These are phyloP conservation scores for Dendrobium officinale DNA, from an alignment of 106 monocot species.

Conservation along the genomic window DNA sequence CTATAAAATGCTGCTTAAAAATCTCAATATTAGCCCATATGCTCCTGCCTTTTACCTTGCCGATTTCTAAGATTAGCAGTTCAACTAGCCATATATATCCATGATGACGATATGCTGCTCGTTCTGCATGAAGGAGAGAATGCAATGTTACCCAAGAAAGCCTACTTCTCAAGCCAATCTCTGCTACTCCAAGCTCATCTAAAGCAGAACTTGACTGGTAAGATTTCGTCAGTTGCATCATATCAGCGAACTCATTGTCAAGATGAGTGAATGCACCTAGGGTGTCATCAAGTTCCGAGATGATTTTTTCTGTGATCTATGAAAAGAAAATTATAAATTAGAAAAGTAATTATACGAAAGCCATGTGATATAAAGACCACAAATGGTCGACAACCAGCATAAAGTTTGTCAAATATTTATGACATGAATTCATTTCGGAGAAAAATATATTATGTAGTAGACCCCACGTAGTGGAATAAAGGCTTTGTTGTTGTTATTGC, in stretches of 20 bases:
- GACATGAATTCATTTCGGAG: no score
- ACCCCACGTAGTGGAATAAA: no score
- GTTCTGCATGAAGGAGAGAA: constrained; percentile 82
- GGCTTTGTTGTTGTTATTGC: no score
- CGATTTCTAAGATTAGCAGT: constrained; percentile 73
- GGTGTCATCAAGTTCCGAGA: constrained; percentile 51
- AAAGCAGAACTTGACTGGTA: constrained; percentile 40
- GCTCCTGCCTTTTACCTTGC: constrained; percentile 33
- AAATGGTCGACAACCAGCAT: no score
- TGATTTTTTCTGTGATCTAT: constrained; percentile 77
- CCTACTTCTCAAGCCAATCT: constrained; percentile 31
- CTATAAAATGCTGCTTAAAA: constrained; percentile 57
- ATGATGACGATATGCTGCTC: constrained; percentile 67
- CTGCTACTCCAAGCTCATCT: constrained; percentile 37
- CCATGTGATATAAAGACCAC: background rate
- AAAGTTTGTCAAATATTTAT: no score
- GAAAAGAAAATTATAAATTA: constrained; percentile 4
- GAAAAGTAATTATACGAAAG: background rate
- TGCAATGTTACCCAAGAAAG: constrained; percentile 89
- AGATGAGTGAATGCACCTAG: constrained; percentile 61
- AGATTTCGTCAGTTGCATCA: constrained; percentile 69
- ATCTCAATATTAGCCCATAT: constrained; percentile 62
- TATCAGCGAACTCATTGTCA: constrained; percentile 62
- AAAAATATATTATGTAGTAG: no score
- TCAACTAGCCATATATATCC: constrained; percentile 94